Evolutionary conservation across 805 yeast genomes (phyloP), one percentile per base, ranked within the genome.

Genomic region (Candida oleophila): DNA sequence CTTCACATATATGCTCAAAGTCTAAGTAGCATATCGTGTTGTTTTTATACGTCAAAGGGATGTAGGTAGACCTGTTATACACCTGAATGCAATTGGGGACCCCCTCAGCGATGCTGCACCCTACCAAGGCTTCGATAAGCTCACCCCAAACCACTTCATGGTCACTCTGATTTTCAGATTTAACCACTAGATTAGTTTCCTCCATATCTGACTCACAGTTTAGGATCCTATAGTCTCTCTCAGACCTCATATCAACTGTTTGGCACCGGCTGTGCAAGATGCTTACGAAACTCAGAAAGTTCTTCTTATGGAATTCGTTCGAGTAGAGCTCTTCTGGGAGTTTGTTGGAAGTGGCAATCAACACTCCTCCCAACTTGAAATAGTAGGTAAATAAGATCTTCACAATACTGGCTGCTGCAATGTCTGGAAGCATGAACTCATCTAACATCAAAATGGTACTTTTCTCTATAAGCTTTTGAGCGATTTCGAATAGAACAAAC

Each of bases 381-480:
- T 79, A 85, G 59, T 79, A 83, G 0, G 85, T 81, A 62, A 85
- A 83, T 42, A 85, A 62, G 12, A 82, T 71, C 59, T 82, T 80
- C 47, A 85, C 67, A 33, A 85, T 82, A 55, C 83, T 85, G 1
- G 89, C 90, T 19, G 87, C 77, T 0, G 89, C 87, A 33, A 86
- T 73, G 57, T 85, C 91, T 0, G 91, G 91, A 25, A 85, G 59
- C 86, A 84, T 83, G 64, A 85, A 85, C 60, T 86, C 91, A 59
- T 85, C 91, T 36, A 85, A 62, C 61, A 85, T 69, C 49, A 85
- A 61, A 12, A 85, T 68, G 1, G 88, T 82, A 55, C 76, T 80
- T 49, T 72, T 73, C 12, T 66, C 61, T 25, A 85, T 76, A 82
- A 85, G 71, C 43, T 75, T 82, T 43, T 81, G 79, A 4, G 90